Base-by-base conservation (phyloP, 306 rosid genomes). In the Oxytropis ochrocephala region DNA sequence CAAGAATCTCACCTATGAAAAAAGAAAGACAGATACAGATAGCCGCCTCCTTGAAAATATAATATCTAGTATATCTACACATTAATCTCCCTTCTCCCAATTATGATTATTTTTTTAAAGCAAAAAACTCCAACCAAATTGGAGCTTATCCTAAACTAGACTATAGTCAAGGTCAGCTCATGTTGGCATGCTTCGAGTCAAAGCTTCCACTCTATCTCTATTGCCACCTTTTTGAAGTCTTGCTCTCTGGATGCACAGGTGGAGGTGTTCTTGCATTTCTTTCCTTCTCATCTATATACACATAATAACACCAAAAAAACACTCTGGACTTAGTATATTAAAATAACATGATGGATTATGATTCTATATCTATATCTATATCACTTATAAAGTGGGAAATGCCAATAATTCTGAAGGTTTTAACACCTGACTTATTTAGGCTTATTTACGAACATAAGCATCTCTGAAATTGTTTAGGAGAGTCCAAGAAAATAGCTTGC, bases 221-320 rank as follows among this genome's bases (percentile, higher is more conserved):
- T 21, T 69, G 68, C 96, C 97, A 93, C 35, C 87, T 70, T 74
- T 78, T 82, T 2, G 77, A 36, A 19, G 39, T 48, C 83, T 79
- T 89, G 27, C 79, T 65, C 24, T 91, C 80, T 43, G 85, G 79
- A 44, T 64, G 59, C 6, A 77, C 74, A 3, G 91, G 84, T 39
- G 97, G 94, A 84, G 97, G 98, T 13, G 97, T 87, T 78, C 80
- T 88, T 9, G 86, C 86, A 83, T 73, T 86, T 82, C 85, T 84
- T 13, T 87, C 92, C 43, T 75, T 84, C 24, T 75, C 82, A 77
- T 80, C 97, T 93, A 59, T 79, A 69, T 0, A 62, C n/a, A 48
- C 10, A 0, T n/a, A 30, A 43, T 27, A 49, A 46, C 14, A 62
- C 69, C 78, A 27, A 11, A 69, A 33, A 9, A 17, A 32, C 4